Conservation (phyloP, 306 rosid genomes). For the Corylus avellana region DNA sequence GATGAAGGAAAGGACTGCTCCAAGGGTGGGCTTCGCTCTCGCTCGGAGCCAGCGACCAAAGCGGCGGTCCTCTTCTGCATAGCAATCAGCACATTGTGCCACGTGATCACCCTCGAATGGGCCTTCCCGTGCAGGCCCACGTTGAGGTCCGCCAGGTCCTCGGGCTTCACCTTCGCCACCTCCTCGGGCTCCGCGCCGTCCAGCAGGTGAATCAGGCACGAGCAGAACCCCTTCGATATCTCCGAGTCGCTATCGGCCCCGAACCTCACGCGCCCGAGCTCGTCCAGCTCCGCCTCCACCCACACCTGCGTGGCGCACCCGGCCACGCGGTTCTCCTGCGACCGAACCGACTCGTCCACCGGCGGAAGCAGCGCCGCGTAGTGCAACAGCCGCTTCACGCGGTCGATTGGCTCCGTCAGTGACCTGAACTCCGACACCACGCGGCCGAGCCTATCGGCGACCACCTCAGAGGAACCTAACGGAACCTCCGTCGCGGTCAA, state of each 20-base stretch:
- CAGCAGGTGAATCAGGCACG: slow-evolving; percentile 66
- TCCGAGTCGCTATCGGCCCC: slow-evolving; percentile 82
- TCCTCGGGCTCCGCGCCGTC: slow-evolving; percentile 64
- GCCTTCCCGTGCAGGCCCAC: slow-evolving; percentile 52
- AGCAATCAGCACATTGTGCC: slow-evolving; percentile 62
- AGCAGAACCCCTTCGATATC: slow-evolving; percentile 77
- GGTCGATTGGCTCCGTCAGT: slow-evolving; percentile 62
- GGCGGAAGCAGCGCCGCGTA: slow-evolving; percentile 67
- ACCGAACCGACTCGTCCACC: slow-evolving; percentile 26
- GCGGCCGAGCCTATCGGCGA: slow-evolving; percentile 30
- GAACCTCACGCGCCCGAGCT: slow-evolving; percentile 54
- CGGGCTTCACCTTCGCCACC: slow-evolving; percentile 39
- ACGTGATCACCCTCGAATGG: slow-evolving; percentile 67
- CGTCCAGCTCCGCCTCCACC: slow-evolving; percentile 61
- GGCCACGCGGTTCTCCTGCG: slow-evolving; percentile 48
- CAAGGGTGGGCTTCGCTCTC: background rate
- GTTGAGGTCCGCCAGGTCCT: slow-evolving; percentile 52
- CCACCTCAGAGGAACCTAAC: background rate
- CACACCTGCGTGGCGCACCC: slow-evolving; percentile 80
- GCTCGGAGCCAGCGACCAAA: slow-evolving; percentile 28
- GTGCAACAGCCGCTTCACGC: slow-evolving; percentile 65
- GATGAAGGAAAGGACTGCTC: slow-evolving; percentile 11
- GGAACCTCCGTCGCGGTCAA: background rate
- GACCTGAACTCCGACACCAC: slow-evolving; percentile 58
- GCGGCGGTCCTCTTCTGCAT: slow-evolving; percentile 62